Evolutionary conservation across 129 eudicot genomes (phyloP), one percentile per base, ranked within the genome.

Genomic region (Scalesia atractyloides): DNA sequence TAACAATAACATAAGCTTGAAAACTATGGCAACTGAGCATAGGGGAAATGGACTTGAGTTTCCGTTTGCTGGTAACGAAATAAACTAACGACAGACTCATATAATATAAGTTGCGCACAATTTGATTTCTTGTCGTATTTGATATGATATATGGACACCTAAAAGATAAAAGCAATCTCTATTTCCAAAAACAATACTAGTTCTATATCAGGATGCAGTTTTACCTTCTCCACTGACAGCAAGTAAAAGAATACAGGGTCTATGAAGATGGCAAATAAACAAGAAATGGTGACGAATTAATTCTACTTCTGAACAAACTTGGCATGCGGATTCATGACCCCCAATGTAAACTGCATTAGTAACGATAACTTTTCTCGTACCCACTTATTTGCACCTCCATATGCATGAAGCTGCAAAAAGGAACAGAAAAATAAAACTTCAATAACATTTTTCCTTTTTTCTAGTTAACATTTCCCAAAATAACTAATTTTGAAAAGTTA

Each of bases 221-320:
- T 72, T 83, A 88, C 96, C 93, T 88, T 26, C 33, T 57, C 48
- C 9, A 60, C 84, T 3, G 80, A 81, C 22, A 92, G 81, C 82
- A 87, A 68, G 80, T 81, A 87, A 82, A 87, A 87, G 96, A 92
- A 92, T 41, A 92, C 48, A 2, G 98, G 98, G 75, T 92, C 98
- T 34, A 89, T 26, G 79, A 92, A 89, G 30, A 89, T 79, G 22
- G 96, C 85, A 7, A 87, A 71, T 30, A 89, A 70, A 68, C 88
- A 83, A 66, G 88, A 85, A 72, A 85, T 82, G 59, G 85, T 88
- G 51, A 92, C 82, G 64, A 92, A 92, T 67, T 87, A 80, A 80
- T 85, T 89, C 98, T 96, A 92, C 68, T 44, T 70, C 63, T 89
- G 98, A 78, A 92, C 85, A 58, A 68, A 53, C 69, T 77, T 85